Evolutionary conservation across 1,284 basidiomycete genomes (phyloP), one percentile per base, ranked within the genome.

Genomic region (Coniferiporia weirii): DNA sequence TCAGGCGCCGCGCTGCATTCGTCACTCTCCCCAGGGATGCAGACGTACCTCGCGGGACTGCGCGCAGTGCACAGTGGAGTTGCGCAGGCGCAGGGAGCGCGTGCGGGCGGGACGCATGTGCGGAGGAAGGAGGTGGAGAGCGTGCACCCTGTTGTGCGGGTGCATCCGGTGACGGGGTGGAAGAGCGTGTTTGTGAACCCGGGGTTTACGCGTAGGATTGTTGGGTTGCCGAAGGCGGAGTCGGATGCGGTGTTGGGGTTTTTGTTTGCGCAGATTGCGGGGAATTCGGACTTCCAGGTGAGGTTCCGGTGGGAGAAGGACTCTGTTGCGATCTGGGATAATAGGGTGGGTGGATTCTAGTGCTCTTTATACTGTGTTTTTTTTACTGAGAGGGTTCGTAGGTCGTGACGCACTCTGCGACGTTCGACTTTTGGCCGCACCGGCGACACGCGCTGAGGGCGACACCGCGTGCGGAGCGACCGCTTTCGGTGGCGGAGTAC

Each of bases 131-230:
- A 81, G 54, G 75, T 93, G 64, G 91, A 93, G 73, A 84, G 83
- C 1, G 67, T 82, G 36, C 86, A 84, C 68, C 85, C 82, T 45
- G 70, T 91, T 53, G 83, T 89, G 55, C 80, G 88, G 34, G 84
- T 90, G 15, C 85, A 91, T 69, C 89, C 89, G n/a, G 81, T 79
- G 1, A 92, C 89, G 0, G 88, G 89, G 8, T 91, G 85, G 85
- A 91, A 92, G 78, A 83, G 80, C 57, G 69, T 52, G 32, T 36
- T 51, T 40, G 47, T 75, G 66, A 72, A 72, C 22, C 67, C 72
- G 77, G 85, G 89, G 38, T 87, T 87, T 72, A 85, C 82, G 3
- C 79, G 82, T 51, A 79, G 81, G 58, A 87, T 93, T 67, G 72
- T 91, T 56, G 89, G 86, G 50, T 75, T 92, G 7, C 87, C 88